Evolutionary conservation across 192 early-diverging fungal species (phyloP).

Genomic region (Coemansia sp.): DNA sequence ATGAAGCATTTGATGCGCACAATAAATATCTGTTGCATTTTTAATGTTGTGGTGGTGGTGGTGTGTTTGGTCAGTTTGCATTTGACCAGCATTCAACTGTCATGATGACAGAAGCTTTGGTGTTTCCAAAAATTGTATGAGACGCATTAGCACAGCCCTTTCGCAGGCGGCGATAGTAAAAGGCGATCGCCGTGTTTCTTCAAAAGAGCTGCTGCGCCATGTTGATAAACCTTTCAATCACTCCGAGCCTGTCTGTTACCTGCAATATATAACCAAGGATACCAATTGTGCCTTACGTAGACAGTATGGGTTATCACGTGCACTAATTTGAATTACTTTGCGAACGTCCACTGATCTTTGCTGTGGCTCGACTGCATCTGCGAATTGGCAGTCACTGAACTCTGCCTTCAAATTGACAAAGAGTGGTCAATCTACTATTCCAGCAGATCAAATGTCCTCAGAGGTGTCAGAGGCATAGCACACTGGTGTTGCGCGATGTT

Average conservation of each 20-base stretch:
- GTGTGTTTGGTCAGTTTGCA: not conserved
- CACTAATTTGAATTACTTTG: not conserved
- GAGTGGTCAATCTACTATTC: not conserved
- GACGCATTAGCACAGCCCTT: conserved; percentile 4
- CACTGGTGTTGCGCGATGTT: too few species aligned
- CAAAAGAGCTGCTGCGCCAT: not conserved
- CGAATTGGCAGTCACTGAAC: not conserved
- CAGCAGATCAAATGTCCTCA: too few species aligned
- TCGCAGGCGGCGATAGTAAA: conserved; percentile 8
- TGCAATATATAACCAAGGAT: not conserved
- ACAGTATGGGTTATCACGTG: not conserved
- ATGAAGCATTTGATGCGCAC: too few species aligned
- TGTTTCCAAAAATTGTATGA: conserved; percentile 6
- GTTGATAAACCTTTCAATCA: not conserved
- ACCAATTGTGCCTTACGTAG: not conserved
- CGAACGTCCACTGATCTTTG: not conserved
- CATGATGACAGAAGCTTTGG: not conserved
- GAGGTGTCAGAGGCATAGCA: too few species aligned
- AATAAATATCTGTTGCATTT: not conserved
- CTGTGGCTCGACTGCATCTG: not conserved
- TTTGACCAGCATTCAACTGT: not conserved
- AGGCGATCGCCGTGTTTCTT: conserved; percentile 4
- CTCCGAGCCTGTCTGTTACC: not conserved
- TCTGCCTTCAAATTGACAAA: not conserved
- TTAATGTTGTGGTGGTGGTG: not conserved